These are phyloP conservation scores for Nectriaceae sp. DNA, from an alignment of 2,329 filamentous ascomycete species.

Conservation along the genomic window DNA sequence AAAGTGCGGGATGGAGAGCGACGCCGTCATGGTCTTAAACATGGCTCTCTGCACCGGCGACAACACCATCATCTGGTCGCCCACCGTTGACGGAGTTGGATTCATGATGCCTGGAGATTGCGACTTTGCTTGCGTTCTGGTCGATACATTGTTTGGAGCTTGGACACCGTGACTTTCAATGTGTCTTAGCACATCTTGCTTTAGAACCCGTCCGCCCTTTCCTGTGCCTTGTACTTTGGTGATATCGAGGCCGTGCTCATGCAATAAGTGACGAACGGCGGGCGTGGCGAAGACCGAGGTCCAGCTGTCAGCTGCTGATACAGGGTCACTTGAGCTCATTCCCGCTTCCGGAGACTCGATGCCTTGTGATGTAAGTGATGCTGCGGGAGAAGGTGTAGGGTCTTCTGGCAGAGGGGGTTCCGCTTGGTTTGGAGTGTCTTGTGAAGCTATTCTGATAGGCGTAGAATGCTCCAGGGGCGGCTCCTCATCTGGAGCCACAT, in stretches of 20 bases:
- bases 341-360: no score
- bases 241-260: conserved; percentile 3
- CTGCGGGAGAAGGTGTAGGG: no score
- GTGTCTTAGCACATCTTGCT: conserved; percentile 10
- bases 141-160: no score
- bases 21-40: conserved; percentile 14
- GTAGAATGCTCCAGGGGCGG: no score
- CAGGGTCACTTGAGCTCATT: no score
- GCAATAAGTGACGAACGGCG: conserved; percentile 6
- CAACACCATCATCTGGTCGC: conserved; percentile 1
- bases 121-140: no score
- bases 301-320: no score
- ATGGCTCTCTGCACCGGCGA: conserved; percentile 7
- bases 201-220: conserved; percentile 7
- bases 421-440: no score
- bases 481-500: neutral
- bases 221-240: conserved; percentile 1
- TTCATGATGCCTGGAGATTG: no score
- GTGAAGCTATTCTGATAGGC: no score
- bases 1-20: conserved; percentile 11
- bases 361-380: no score
- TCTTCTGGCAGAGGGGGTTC: no score
- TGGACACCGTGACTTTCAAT: neutral
- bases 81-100: neutral
- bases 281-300: conserved; percentile 1